Evolutionary conservation across 768 basidiomycete genomes (phyloP).

Genomic region (Leccinum rimulosum): DNA sequence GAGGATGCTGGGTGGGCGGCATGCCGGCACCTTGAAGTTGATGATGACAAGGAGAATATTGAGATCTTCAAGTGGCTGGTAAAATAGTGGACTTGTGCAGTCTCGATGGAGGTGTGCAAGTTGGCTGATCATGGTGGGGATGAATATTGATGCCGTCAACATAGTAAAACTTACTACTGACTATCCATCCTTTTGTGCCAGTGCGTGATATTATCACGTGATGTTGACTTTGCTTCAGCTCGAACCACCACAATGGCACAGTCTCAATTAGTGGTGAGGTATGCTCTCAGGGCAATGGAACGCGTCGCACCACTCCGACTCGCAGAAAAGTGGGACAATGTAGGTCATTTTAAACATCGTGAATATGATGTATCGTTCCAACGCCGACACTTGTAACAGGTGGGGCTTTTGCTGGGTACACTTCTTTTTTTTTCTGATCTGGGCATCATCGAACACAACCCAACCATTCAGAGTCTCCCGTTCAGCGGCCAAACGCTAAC

Average conservation of each 20-base stretch:
- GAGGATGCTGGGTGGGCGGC: too few species aligned
- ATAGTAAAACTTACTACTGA: too few species aligned
- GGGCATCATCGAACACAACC: not conserved
- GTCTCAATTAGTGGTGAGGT: constrained; percentile 33
- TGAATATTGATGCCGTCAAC: too few species aligned
- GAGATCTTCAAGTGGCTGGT: too few species aligned
- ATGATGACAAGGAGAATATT: too few species aligned
- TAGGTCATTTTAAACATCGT: constrained; percentile 39
- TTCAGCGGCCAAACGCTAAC: constrained; percentile 43
- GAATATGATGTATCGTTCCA: constrained; percentile 1
- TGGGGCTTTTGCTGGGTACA: constrained; percentile 70
- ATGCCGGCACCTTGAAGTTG: too few species aligned
- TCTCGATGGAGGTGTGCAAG: too few species aligned
- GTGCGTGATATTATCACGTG: too few species aligned
- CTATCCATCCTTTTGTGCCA: too few species aligned
- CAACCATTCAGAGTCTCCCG: constrained; percentile 48
- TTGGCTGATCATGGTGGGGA: too few species aligned
- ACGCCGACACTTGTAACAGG: constrained; percentile 38
- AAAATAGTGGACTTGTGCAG: too few species aligned
- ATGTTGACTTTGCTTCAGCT: not conserved
- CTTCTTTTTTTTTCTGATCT: constrained; percentile 6
- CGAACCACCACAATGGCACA: constrained; percentile 6
- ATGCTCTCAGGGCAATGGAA: constrained; percentile 69
- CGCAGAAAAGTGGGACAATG: constrained; percentile 94
- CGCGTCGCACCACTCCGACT: constrained; percentile 82